Percentiles rank a stretch among this genome's conserved stretches.
Evolutionary conservation across 257 asterid genomes (phyloP).

Genomic region (Solanum chiquidenum): DNA sequence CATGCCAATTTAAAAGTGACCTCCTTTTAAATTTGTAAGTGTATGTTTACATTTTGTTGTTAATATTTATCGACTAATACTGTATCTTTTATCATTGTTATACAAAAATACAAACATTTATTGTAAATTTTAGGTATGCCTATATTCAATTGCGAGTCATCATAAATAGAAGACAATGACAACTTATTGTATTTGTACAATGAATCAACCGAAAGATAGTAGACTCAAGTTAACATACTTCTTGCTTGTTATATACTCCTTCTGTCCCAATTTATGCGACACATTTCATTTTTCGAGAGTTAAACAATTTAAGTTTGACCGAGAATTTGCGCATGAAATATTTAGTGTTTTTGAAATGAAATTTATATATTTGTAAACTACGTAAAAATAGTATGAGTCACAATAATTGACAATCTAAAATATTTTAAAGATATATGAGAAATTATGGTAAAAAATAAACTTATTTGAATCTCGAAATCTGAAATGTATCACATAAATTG

Average conservation of each 20-base stretch:
- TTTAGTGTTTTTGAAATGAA: too few species aligned
- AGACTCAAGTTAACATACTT: not conserved
- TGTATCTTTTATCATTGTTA: not conserved
- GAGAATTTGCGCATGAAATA: accelerated
- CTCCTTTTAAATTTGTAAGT: not conserved
- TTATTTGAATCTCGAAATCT: too few species aligned
- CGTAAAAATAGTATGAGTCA: too few species aligned
- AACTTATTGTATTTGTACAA: not conserved
- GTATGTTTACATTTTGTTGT: not conserved
- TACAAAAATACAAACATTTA: not conserved
- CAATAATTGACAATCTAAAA: too few species aligned
- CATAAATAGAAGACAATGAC: not conserved
- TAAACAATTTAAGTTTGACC: too few species aligned
- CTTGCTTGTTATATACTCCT: not conserved
- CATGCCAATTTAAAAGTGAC: not conserved
- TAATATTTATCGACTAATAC: too few species aligned
- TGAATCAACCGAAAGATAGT: not conserved
- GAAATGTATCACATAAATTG: too few species aligned
- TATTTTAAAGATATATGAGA: too few species aligned
- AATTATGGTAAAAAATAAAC: too few species aligned
- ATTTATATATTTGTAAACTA: too few species aligned
- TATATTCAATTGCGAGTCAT: not conserved
- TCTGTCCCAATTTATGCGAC: accelerated
- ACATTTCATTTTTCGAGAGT: too few species aligned
- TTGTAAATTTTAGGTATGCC: not conserved